Percentiles rank a stretch among this genome's conserved stretches.
Conservation (phyloP, 306 rosid genomes). For the Leucaena leucocephala region DNA sequence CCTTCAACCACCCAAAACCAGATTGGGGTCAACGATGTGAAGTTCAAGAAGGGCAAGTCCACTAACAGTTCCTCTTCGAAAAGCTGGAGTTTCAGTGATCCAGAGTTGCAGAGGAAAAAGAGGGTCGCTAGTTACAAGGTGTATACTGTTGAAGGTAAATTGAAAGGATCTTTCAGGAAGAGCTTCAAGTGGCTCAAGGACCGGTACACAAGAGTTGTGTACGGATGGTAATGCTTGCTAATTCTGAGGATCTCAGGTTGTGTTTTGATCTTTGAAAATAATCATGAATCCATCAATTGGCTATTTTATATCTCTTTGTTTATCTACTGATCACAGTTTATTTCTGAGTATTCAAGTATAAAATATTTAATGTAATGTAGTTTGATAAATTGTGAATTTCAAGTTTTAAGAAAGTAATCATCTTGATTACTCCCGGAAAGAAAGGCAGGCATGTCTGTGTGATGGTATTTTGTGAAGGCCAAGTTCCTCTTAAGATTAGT, state of each 20-base stretch:
- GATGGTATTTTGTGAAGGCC: conserved; percentile 6
- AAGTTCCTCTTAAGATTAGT: not conserved
- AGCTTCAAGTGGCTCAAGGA: conserved; percentile 90
- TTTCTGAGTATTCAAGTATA: conserved; percentile 22
- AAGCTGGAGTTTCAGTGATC: conserved; percentile 79
- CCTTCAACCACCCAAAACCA: conserved; percentile 57
- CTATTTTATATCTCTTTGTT: conserved; percentile 20
- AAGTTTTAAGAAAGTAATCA: conserved; percentile 29
- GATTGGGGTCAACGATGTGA: conserved; percentile 39
- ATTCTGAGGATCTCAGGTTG: not conserved
- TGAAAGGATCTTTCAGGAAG: conserved; percentile 80
- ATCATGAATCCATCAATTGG: conserved; percentile 2
- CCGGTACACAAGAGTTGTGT: conserved; percentile 67
- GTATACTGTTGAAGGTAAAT: conserved; percentile 84
- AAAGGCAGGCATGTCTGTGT: not conserved
- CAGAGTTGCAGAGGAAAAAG: conserved; percentile 90
- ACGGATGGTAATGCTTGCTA: conserved; percentile 50
- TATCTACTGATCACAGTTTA: not conserved
- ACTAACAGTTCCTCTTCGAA: conserved; percentile 63
- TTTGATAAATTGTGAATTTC: conserved; percentile 38
- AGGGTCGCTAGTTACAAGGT: conserved; percentile 95
- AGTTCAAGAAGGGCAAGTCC: conserved; percentile 85
- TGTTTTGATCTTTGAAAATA: conserved; percentile 1
- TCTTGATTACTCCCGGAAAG: conserved; percentile 18
- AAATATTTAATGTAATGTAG: conserved; percentile 37